These are phyloP conservation scores for Gossypium australe DNA, from an alignment of 345 rosid species.

Conservation along the genomic window DNA sequence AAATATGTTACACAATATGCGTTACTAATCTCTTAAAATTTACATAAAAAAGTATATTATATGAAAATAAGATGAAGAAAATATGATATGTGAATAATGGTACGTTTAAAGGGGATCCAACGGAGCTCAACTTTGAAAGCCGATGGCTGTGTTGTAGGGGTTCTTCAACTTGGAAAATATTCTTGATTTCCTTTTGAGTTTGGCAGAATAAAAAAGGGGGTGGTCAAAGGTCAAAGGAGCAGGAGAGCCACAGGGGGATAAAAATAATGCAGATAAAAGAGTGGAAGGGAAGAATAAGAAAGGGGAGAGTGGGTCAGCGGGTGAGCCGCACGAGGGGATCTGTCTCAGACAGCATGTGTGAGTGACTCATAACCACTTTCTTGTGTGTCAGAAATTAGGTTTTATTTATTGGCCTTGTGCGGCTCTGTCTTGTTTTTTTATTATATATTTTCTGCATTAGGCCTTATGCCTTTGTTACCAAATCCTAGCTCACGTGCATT, in stretches of 20 bases:
- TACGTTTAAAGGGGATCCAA: no score
- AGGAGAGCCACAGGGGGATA: no score
- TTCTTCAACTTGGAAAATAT: slow-evolving; percentile 16
- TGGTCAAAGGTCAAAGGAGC: slow-evolving; percentile 29
- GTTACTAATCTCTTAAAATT: no score
- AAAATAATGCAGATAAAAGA: no score
- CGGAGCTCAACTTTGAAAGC: neutral
- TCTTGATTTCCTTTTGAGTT: neutral
- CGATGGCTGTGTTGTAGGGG: neutral
- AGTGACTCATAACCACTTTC: neutral
- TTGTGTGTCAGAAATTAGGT: slow-evolving; percentile 4
- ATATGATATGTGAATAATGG: no score
- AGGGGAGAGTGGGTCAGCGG: slow-evolving; percentile 34
- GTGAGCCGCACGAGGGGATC: slow-evolving; percentile 77
- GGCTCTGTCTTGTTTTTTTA: neutral
- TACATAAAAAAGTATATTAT: no score
- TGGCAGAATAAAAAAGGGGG: no score
- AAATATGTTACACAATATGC: no score
- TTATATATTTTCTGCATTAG: neutral
- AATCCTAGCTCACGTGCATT: slow-evolving; percentile 26
- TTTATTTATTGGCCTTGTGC: neutral
- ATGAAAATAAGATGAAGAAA: no score
- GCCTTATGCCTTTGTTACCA: neutral
- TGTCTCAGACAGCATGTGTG: neutral
- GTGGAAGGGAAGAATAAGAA: slow-evolving; percentile 1